Percentiles rank a stretch among this genome's conserved stretches.
Evolutionary conservation across 768 basidiomycete genomes (phyloP).

Genomic region (Leucosporidium scottii): DNA sequence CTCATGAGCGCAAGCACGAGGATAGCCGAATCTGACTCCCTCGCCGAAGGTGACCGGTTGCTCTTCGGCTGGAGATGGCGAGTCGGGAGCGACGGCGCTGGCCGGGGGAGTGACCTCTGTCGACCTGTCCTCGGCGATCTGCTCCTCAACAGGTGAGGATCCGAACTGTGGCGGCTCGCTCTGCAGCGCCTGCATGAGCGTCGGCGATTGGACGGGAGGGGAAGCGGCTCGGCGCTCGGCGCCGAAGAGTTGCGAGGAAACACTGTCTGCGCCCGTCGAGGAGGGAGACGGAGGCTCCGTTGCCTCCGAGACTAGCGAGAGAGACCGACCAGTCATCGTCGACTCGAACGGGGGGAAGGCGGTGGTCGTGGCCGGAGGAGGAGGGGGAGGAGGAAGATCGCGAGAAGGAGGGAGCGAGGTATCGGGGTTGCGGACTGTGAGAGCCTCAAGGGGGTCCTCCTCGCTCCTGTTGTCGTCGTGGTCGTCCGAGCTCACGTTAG

Average conservation of each 20-base stretch:
- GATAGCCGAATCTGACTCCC: slow-evolving; percentile 25
- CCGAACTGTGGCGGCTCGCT: too few relatives aligned
- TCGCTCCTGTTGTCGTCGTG: too few relatives aligned
- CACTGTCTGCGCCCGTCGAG: too few relatives aligned
- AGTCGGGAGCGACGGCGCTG: not conserved
- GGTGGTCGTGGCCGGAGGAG: not conserved
- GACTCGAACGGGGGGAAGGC: not conserved
- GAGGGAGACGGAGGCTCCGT: not conserved
- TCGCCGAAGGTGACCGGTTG: slow-evolving; percentile 2
- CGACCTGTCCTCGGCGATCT: not conserved
- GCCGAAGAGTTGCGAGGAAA: not conserved
- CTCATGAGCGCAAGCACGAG: slow-evolving; percentile 18
- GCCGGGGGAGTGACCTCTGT: not conserved
- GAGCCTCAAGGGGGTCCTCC: too few relatives aligned
- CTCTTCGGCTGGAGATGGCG: not conserved
- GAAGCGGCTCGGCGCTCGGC: not conserved
- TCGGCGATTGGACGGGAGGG: not conserved
- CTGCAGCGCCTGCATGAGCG: not conserved
- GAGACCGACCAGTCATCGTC: not conserved
- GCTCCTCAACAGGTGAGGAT: not conserved
- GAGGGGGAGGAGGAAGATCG: not conserved
- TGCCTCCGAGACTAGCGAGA: not conserved
- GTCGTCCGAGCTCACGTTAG: too few relatives aligned
- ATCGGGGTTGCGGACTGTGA: too few relatives aligned
- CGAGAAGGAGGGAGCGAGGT: not conserved